A percentile compares a stretch with the other conserved stretches of the same genome.
These are phyloP conservation scores for Xylaria cubensis DNA, from an alignment of 495 filamentous ascomycete species.

Conservation along the genomic window DNA sequence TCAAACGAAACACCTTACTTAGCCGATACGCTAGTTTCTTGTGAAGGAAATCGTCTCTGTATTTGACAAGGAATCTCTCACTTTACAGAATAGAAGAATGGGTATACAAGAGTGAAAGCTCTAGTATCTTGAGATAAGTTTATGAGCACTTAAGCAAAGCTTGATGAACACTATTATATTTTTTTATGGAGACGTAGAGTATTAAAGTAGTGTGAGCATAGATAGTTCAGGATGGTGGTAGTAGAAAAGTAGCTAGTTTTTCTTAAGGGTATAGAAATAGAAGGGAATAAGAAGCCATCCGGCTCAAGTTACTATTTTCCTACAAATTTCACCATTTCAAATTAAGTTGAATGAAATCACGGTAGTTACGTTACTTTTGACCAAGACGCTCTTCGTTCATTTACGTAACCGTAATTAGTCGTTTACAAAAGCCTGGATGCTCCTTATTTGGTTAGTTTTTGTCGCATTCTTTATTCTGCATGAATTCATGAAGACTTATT, in stretches of 20 bases:
- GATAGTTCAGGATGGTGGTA: not conserved
- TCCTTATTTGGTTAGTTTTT: not conserved
- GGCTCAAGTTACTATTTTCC: not conserved
- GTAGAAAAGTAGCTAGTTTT: not conserved
- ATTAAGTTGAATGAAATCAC: not conserved
- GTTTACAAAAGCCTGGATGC: not conserved
- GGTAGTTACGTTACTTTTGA: not conserved
- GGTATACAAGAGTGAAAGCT: too few species aligned
- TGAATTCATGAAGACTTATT: not conserved
- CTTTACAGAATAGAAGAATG: too few species aligned
- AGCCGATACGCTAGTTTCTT: too few species aligned
- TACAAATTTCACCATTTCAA: not conserved
- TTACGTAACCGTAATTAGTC: not conserved
- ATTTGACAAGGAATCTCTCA: too few species aligned
- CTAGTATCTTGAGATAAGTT: not conserved
- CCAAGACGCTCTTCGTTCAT: not conserved
- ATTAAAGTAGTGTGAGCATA: not conserved
- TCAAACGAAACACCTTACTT: too few species aligned
- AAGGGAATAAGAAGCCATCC: not conserved
- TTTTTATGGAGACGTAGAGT: not conserved
- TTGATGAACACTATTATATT: not conserved
- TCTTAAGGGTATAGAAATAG: not conserved
- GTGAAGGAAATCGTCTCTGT: too few species aligned
- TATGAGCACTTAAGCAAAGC: not conserved
- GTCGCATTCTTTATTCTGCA: not conserved